A percentile compares a stretch with the other conserved stretches of the same genome.
phyloP scores from a whole-genome alignment of 228 moss, liverwort and hornwort genomes.

The Sphagnum fallax region DNA sequence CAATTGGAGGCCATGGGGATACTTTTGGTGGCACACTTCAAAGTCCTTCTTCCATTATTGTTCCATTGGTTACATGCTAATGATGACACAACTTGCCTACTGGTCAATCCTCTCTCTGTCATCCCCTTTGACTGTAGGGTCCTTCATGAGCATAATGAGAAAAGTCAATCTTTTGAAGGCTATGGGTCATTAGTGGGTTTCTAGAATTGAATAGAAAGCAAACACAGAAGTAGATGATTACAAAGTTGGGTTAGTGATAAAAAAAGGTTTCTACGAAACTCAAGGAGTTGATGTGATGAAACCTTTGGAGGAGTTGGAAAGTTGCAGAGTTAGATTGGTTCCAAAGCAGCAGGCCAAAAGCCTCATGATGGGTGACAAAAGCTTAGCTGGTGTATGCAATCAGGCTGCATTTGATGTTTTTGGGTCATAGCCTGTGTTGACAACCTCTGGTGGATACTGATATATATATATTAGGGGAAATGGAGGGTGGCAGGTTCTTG shows the following conservation, averaged over 20 bases:
- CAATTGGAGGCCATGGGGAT: constrained; percentile 81
- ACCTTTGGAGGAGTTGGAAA: no score
- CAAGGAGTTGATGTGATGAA: no score
- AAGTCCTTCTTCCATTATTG: constrained; percentile 60
- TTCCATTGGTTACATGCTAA: constrained; percentile 74
- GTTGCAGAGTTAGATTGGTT: no score
- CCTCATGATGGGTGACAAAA: neutral
- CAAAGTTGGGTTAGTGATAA: no score
- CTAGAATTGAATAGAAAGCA: neutral
- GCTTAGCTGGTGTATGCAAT: neutral
- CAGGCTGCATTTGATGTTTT: neutral
- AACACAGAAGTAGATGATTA: neutral
- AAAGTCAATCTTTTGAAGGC: neutral
- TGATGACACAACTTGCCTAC: constrained; percentile 66
- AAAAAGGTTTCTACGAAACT: no score
- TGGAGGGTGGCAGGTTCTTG: constrained; percentile 45
- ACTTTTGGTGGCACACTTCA: constrained; percentile 83
- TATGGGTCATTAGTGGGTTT: neutral
- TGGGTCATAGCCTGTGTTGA: neutral
- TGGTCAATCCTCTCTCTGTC: constrained; percentile 33
- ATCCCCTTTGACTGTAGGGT: neutral
- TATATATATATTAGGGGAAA: neutral
- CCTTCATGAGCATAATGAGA: no score
- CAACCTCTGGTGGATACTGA: neutral
- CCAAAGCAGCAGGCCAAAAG: neutral